Evolutionary conservation across 2,329 filamentous ascomycete species (phyloP).

Genomic region (Fusarium agapanthi): DNA sequence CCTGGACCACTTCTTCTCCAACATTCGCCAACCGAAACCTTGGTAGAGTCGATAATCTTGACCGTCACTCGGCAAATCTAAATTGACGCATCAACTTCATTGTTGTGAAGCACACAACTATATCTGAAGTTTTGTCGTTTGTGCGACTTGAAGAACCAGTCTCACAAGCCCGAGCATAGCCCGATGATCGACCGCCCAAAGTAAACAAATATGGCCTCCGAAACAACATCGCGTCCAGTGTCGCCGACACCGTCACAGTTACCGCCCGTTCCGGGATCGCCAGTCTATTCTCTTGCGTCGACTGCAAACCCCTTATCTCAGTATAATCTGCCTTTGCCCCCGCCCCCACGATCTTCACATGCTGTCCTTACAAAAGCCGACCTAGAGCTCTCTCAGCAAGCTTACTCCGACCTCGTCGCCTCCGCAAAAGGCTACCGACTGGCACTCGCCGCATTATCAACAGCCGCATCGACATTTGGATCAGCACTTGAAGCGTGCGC

Average conservation of each 20-base stretch:
- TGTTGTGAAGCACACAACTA: not conserved
- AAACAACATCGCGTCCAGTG: slow-evolving; percentile 47
- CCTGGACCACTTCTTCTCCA: slow-evolving; percentile 30
- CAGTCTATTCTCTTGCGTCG: slow-evolving; percentile 70
- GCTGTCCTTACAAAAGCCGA: slow-evolving; percentile 70
- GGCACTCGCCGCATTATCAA: slow-evolving; percentile 68
- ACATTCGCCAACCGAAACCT: slow-evolving; percentile 33
- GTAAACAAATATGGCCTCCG: slow-evolving; percentile 47
- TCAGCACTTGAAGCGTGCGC: slow-evolving; percentile 73
- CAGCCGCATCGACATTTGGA: slow-evolving; percentile 70
- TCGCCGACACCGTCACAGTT: slow-evolving; percentile 66
- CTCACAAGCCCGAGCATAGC: slow-evolving; percentile 16
- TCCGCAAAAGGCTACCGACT: slow-evolving; percentile 71
- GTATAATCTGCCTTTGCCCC: slow-evolving; percentile 68
- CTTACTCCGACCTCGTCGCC: slow-evolving; percentile 69
- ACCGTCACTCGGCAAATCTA: not conserved
- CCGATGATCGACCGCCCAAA: slow-evolving; percentile 21
- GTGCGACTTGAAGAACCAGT: not conserved
- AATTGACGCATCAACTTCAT: not conserved
- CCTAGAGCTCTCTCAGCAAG: slow-evolving; percentile 68
- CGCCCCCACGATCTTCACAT: slow-evolving; percentile 64
- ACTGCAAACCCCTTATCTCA: slow-evolving; percentile 68
- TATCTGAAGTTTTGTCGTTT: slow-evolving; percentile 1
- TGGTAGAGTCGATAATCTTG: slow-evolving; percentile 16
- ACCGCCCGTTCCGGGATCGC: slow-evolving; percentile 69